Evolutionary conservation across 2,329 filamentous ascomycete species (phyloP), one percentile per base, ranked within the genome.

Genomic region (Colletotrichum sp.): DNA sequence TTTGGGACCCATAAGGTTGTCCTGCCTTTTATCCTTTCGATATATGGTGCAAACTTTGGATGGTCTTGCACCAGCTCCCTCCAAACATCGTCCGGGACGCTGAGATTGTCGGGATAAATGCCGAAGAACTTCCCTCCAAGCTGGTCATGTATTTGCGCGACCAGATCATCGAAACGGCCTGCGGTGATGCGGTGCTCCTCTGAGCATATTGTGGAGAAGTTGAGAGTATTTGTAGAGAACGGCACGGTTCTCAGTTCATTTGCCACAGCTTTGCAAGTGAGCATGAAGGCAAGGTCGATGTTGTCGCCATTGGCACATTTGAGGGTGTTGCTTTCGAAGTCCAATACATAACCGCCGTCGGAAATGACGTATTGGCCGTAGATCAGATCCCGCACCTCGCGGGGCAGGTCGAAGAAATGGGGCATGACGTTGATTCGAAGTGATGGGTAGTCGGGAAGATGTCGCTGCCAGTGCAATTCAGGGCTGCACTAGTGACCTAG

Each of bases 91-190:
- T 56, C 48, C 3, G 66, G 66, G 1, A 68, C 48, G 16, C 13
- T 67, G n/a, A 68, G 30, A 9, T 16, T 26, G 1, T 34, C 13
- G 6, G 48, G 66, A 0, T 28, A 34, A 0, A 43, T 36, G 1
- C 0, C 5, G 4, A 1, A 0, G 0, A 68, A 21, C 18, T 18
- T 36, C 8, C 15, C 4, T 0, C 65, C 65, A 1, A 30, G 30
- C 30, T 30, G 30, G 0, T 30, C 5, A 6, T 6, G 2, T 34
- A 34, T 13, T 2, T 6, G 32, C 32, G 5, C 5, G 32, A 34
- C 12, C 4, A 34, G 32, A 13, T 34, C 32, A 6, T 2, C 32
- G 10, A 34, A 56, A 56, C 21, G 16, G 1, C 55, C 55, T 2
- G 55, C 55, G 21, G 13, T 24, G 15, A 26, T 0, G 24, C 55